Conservation (phyloP, 73 alveolate species). For the Stentor coeruleus region DNA sequence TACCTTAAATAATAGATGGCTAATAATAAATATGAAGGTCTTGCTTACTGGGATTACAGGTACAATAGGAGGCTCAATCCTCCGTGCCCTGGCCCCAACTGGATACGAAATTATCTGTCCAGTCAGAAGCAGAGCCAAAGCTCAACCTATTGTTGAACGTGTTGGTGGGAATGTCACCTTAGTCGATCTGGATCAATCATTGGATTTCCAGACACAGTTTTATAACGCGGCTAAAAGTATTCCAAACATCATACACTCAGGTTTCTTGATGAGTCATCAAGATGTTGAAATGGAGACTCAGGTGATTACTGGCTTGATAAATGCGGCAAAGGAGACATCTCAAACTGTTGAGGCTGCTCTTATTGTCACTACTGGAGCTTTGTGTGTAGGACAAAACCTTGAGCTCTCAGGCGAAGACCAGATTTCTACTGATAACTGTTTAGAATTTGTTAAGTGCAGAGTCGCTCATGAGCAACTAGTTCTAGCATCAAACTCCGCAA, state of each 20-base stretch:
- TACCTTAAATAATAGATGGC: too few relatives aligned
- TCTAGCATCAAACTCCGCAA: background rate
- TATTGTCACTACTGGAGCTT: slow-evolving; percentile 12
- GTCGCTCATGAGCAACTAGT: background rate
- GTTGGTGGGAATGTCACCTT: background rate
- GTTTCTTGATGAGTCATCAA: background rate
- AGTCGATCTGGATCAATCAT: background rate
- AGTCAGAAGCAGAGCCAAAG: background rate
- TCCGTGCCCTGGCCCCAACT: background rate
- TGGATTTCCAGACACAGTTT: background rate
- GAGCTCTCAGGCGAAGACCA: background rate
- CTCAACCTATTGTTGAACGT: background rate
- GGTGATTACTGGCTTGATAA: background rate
- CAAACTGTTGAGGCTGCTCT: background rate
- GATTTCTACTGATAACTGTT: background rate
- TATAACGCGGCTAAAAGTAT: background rate
- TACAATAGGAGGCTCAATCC: background rate
- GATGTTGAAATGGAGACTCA: background rate
- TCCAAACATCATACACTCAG: background rate
- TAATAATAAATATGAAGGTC: too few relatives aligned
- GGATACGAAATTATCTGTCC: slow-evolving; percentile 9
- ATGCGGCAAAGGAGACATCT: slow-evolving; percentile 1
- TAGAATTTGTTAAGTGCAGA: background rate
- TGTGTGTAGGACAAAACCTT: background rate
- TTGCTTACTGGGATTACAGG: slow-evolving; percentile 10